Conservation (phyloP, 345 rosid species). For the Dovyalis caffra region DNA sequence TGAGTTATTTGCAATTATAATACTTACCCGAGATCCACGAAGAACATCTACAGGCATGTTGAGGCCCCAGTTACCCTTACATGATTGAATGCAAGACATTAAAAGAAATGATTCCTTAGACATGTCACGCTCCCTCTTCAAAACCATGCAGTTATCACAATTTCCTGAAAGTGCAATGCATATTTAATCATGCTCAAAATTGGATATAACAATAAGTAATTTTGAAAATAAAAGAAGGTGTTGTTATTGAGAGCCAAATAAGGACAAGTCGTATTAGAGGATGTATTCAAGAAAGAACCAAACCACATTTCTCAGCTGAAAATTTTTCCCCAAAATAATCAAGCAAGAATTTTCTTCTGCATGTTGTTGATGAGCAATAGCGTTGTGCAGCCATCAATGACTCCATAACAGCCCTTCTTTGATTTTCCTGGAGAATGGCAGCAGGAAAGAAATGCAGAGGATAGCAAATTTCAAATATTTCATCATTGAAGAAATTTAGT, state of each 20-base stretch:
- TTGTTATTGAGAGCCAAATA: neutral
- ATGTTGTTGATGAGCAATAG: constrained; percentile 37
- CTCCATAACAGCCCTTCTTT: constrained; percentile 38
- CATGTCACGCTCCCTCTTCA: constrained; percentile 40
- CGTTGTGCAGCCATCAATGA: constrained; percentile 41
- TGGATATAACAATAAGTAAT: neutral
- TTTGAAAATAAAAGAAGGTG: neutral
- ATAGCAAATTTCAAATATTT: neutral
- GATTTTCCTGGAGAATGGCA: constrained; percentile 34
- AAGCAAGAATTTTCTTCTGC: constrained; percentile 54
- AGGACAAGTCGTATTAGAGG: neutral
- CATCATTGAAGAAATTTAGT: neutral
- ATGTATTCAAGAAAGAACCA: constrained; percentile 6
- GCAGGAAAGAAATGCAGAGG: constrained; percentile 11
- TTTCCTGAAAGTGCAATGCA: constrained; percentile 34
- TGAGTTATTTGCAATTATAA: neutral
- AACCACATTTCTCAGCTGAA: constrained; percentile 43
- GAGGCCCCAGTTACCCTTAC: constrained; percentile 47
- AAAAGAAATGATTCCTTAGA: constrained; percentile 45
- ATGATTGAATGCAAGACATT: constrained; percentile 37
- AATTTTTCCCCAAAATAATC: constrained; percentile 41
- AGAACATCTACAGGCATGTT: constrained; percentile 49
- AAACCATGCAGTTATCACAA: constrained; percentile 44
- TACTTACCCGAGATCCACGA: constrained; percentile 52
- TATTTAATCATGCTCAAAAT: constrained; percentile 5